These are phyloP conservation scores for Podosphaera fusca DNA, from an alignment of 2,329 filamentous ascomycete genomes.

Conservation along the genomic window DNA sequence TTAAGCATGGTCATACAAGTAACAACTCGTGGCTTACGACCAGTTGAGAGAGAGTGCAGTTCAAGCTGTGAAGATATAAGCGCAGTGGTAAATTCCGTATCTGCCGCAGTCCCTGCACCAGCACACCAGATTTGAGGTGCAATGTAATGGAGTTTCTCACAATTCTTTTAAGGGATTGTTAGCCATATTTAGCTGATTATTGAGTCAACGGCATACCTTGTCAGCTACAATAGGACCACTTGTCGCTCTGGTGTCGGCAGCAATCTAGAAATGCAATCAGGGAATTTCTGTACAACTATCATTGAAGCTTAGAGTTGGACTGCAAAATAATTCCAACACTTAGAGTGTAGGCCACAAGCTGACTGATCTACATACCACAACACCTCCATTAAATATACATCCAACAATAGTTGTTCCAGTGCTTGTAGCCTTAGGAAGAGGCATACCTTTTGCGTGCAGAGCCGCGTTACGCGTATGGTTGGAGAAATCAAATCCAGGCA, in stretches of 20 bases:
- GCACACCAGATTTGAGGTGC: constrained; percentile 98
- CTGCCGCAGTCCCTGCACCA: constrained; percentile 87
- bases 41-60: constrained; percentile 86
- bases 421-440: constrained; percentile 89
- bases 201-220: constrained; percentile 35
- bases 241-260: constrained; percentile 91
- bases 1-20: constrained; percentile 99
- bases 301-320: background rate
- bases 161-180: constrained; percentile 39
- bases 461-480: constrained; percentile 99
- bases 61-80: constrained; percentile 98
- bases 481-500: constrained; percentile 98
- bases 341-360: background rate
- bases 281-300: background rate
- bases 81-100: constrained; percentile 96
- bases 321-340: background rate
- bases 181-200: constrained; percentile 1
- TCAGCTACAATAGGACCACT: constrained; percentile 96
- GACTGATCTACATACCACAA: constrained; percentile 42
- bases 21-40: constrained; percentile 87
- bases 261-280: constrained; percentile 36
- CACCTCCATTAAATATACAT: constrained; percentile 86
- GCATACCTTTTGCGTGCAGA: constrained; percentile 79
- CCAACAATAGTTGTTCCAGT: constrained; percentile 98
- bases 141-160: constrained; percentile 99